Evolutionary conservation across 345 rosid species (phyloP), one percentile per base, ranked within the genome.

Genomic region (Heritiera littoralis): DNA sequence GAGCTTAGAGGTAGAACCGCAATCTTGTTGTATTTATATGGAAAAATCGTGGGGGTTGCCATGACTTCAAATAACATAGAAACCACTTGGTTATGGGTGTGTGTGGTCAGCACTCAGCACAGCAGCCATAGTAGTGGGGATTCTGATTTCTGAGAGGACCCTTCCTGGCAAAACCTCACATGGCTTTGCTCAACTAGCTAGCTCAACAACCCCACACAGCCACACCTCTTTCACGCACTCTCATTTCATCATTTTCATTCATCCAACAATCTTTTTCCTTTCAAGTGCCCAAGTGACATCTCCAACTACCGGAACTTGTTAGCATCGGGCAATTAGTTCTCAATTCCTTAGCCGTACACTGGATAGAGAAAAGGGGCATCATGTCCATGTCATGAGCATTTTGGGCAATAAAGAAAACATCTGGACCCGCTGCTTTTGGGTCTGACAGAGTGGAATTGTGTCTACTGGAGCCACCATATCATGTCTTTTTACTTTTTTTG

Each of bases 321-420:
- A 59, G 40, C 1, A 61, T 8, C 11, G 17, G 40, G 66, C 40
- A 30, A 61, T 61, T 61, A 38, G 65, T 14, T 11, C 40, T 28
- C 15, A 61, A 61, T 61, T 30, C 38, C 12, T 15, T 11, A 28
- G 35, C 66, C 66, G 66, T 61, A 30, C 66, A 61, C 35, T 28
- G 17, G 40, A 6, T 13, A 1, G 30, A 41, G 51, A 35, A 35
- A 35, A 35, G 38, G 38, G 3, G 38, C 38, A 41, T 41, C 38
- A 41, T 41, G 30, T 66, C 71, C 71, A 66, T 66, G 71, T 66
- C 51, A 41, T n/a, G 48, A 66, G 51, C 48, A 17, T 9, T 66
- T 41, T 8, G 71, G 11, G 49, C 71, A 66, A 66, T 18, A 66
- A 41, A 66, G 14, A 40, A 35, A 65, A 65, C 20, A 66, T 8